These are phyloP conservation scores for Metschnikowia reukaufii DNA, from an alignment of 805 yeast species.

Conservation along the genomic window DNA sequence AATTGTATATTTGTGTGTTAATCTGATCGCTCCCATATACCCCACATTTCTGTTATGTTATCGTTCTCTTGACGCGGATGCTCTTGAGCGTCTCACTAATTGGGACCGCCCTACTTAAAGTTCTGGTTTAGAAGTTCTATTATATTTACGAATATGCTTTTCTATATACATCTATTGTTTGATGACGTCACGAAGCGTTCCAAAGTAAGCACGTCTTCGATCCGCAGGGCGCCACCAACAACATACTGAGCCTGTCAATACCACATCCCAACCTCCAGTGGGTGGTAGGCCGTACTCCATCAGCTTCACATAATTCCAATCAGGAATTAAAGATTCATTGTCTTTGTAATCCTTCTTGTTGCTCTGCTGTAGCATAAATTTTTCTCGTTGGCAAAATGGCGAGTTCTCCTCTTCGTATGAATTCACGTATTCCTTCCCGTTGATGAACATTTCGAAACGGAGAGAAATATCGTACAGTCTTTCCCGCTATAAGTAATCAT, in stretches of 20 bases:
- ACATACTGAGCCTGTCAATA: conserved; percentile 82
- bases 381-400: conserved; percentile 66
- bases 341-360: conserved; percentile 52
- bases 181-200: conserved; percentile 66
- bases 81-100: no score
- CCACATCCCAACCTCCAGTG: conserved; percentile 99
- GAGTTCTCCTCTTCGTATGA: conserved; percentile 97
- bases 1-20: no score
- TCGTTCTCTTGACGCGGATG: no score
- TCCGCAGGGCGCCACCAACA: conserved; percentile 63
- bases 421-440: conserved; percentile 79
- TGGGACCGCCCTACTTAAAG: no score
- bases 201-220: conserved; percentile 75
- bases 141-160: not conserved
- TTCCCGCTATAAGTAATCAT: conserved; percentile 27
- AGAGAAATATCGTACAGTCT: conserved; percentile 49
- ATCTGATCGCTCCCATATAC: no score
- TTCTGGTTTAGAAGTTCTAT: not conserved
- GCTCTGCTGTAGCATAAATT: conserved; percentile 60
- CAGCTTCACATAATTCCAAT: conserved; percentile 63
- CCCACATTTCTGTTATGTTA: no score
- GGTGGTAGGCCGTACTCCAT: conserved; percentile 97
- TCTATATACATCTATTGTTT: conserved; percentile 38
- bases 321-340: conserved; percentile 67
- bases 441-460: conserved; percentile 82